Conservation (phyloP, 768 basidiomycete genomes). For the Lentinula boryana region DNA sequence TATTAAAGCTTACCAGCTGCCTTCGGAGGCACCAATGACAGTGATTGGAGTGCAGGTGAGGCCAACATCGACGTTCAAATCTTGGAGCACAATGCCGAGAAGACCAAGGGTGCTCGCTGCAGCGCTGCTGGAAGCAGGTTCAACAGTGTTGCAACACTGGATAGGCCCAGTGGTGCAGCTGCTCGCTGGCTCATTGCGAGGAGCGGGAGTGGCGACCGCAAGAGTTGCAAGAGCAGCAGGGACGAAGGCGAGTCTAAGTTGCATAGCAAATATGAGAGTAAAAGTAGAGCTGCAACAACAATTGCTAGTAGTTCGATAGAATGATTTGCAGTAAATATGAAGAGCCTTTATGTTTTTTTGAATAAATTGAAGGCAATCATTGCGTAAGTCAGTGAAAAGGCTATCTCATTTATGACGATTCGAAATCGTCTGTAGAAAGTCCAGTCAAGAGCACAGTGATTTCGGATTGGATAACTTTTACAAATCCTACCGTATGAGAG, state of each 20-base stretch:
- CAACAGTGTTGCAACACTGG: conserved; percentile 15
- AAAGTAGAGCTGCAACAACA: not conserved
- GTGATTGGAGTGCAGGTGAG: not conserved
- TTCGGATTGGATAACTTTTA: too few relatives aligned
- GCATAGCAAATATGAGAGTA: not conserved
- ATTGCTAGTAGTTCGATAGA: not conserved
- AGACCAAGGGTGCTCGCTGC: not conserved
- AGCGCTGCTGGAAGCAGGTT: not conserved
- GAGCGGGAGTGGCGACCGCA: conserved; percentile 12
- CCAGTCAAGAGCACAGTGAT: too few relatives aligned
- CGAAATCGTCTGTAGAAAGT: too few relatives aligned
- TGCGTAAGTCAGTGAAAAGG: too few relatives aligned
- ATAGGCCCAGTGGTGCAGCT: conserved; percentile 13
- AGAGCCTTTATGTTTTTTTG: too few relatives aligned
- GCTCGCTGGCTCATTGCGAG: conserved; percentile 9
- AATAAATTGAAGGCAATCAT: too few relatives aligned
- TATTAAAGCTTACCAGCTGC: not conserved
- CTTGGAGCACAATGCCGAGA: conserved; percentile 1
- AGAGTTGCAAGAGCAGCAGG: conserved; percentile 12
- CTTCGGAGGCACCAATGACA: not conserved
- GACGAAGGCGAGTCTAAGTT: conserved; percentile 7
- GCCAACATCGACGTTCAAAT: conserved; percentile 2
- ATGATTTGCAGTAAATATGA: too few relatives aligned
- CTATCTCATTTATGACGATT: too few relatives aligned
- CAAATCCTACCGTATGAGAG: too few relatives aligned